phyloP scores from a whole-genome alignment of 108 stramenopile species.

The Seminavis robusta region DNA sequence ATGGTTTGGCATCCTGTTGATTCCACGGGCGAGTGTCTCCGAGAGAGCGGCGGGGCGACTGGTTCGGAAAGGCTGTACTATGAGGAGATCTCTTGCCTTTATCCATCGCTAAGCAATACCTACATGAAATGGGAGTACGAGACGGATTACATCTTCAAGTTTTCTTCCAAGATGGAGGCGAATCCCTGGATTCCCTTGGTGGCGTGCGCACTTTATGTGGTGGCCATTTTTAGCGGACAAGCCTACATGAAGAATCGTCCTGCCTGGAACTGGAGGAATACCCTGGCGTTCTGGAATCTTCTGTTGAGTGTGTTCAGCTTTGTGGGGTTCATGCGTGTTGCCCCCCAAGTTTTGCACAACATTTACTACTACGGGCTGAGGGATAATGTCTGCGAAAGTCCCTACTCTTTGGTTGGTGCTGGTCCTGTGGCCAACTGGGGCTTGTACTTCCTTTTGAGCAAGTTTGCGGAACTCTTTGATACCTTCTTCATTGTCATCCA shows the following conservation, averaged over 20 bases:
- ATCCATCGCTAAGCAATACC: too few relatives aligned
- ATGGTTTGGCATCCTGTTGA: too few relatives aligned
- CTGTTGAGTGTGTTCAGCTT: conserved; percentile 79
- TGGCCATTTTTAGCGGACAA: conserved; percentile 21
- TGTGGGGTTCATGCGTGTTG: conserved; percentile 80
- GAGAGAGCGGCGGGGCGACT: too few relatives aligned
- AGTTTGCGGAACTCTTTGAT: conserved; percentile 94
- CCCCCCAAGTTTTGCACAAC: conserved; percentile 85
- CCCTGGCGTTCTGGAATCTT: conserved; percentile 85
- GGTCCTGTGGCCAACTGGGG: conserved; percentile 92
- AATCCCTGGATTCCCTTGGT: conserved; percentile 38
- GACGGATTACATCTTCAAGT: too few relatives aligned
- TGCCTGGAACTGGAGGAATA: conserved; percentile 61
- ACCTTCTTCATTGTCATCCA: conserved; percentile 97
- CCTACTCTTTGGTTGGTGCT: conserved; percentile 65
- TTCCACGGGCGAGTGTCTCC: too few relatives aligned
- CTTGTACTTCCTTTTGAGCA: conserved; percentile 85
- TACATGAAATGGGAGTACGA: too few relatives aligned
- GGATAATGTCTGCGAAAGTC: conserved; percentile 75
- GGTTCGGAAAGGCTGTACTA: too few relatives aligned
- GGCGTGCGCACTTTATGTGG: conserved; percentile 27
- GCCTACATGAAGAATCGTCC: conserved; percentile 28
- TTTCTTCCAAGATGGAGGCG: conserved; percentile 42
- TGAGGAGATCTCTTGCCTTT: too few relatives aligned
- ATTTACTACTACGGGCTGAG: conserved; percentile 42